Base-by-base conservation (phyloP, 768 basidiomycete species). In the Rickenella mellea region DNA sequence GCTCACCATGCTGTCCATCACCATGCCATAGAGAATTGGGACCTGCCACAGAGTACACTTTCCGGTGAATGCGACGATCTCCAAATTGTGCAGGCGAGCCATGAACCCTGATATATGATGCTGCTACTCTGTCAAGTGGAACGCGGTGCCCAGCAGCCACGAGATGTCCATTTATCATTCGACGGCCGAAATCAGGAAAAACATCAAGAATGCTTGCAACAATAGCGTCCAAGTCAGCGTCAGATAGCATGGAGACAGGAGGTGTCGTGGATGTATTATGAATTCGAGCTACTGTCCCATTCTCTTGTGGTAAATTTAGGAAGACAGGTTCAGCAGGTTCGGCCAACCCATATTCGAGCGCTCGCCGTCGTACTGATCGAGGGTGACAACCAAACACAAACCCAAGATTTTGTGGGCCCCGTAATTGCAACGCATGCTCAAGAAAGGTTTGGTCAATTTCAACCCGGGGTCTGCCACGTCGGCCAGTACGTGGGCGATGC, bases 1-100 rank as follows among this genome's bases (percentile, higher is more conserved):
- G 39, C 54, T 7, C 44, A 51, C 57, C 55, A 46, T 59, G 59
- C 41, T 57, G 51, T 2, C 59, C 59, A 46, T 58, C 55, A 27
- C 52, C 48, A 44, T 59, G 56, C 52, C 52, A 54, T 1, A 56
- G 46, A 4, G 53, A 46, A 30, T 51, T 51, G 14, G 47, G 39
- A 14, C 50, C 51, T 5, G 55, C 41, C 3, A 58, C 56, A 4
- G 28, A 11, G 37, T 58, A 60, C 10, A 11, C 27, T 15, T 35
- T n/a, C 7, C 40, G 35, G 1, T 44, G 10, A 4, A 58, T 55
- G n/a, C 17, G 39, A 10, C 49, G 36, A 9, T 27, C 30, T 1
- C 56, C 49, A 28, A 53, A 57, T 8, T 30, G 9, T 1, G 39
- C 40, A 10, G 55, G 49, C 12, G 44, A 39, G 10, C 54, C 52